These are phyloP conservation scores for Cokeromyces recurvatus DNA, from an alignment of 371 early-diverging fungal species.

Conservation along the genomic window DNA sequence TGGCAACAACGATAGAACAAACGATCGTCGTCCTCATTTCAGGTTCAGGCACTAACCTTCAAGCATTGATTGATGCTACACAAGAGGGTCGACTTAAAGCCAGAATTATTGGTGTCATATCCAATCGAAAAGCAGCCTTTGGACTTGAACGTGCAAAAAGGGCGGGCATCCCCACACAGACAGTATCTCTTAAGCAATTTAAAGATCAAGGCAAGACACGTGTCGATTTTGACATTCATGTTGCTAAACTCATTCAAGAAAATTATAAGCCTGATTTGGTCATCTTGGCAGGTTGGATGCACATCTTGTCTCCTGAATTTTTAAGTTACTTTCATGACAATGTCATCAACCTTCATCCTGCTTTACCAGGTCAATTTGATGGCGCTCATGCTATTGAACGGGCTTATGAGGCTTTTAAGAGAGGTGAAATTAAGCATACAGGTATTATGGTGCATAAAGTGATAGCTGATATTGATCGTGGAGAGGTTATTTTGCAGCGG, in stretches of 20 bases:
- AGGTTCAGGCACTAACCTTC: slow-evolving; percentile 93
- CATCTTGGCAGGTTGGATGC: slow-evolving; percentile 98
- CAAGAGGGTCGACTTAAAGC: slow-evolving; percentile 48
- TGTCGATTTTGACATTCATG: slow-evolving; percentile 81
- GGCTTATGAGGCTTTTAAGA: slow-evolving; percentile 79
- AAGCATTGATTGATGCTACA: slow-evolving; percentile 90
- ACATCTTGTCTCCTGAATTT: slow-evolving; percentile 86
- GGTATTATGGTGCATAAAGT: slow-evolving; percentile 98
- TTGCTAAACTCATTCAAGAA: slow-evolving; percentile 67
- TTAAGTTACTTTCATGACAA: slow-evolving; percentile 60
- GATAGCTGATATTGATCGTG: slow-evolving; percentile 92
- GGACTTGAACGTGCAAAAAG: slow-evolving; percentile 80
- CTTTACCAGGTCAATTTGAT: slow-evolving; percentile 92
- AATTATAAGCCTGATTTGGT: slow-evolving; percentile 67
- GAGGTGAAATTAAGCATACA: slow-evolving; percentile 73
- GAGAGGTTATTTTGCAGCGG: slow-evolving; percentile 77
- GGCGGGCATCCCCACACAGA: slow-evolving; percentile 80
- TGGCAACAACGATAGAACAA: too few species aligned
- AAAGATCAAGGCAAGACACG: slow-evolving; percentile 77
- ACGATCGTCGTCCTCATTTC: slow-evolving; percentile 89
- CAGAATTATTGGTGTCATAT: slow-evolving; percentile 66
- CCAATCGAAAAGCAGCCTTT: slow-evolving; percentile 76
- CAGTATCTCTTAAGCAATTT: slow-evolving; percentile 75
- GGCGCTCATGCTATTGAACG: slow-evolving; percentile 94
- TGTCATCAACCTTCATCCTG: slow-evolving; percentile 95